phyloP scores from a whole-genome alignment of 164 flowering plant species.

The Paratinospora sagittata region DNA sequence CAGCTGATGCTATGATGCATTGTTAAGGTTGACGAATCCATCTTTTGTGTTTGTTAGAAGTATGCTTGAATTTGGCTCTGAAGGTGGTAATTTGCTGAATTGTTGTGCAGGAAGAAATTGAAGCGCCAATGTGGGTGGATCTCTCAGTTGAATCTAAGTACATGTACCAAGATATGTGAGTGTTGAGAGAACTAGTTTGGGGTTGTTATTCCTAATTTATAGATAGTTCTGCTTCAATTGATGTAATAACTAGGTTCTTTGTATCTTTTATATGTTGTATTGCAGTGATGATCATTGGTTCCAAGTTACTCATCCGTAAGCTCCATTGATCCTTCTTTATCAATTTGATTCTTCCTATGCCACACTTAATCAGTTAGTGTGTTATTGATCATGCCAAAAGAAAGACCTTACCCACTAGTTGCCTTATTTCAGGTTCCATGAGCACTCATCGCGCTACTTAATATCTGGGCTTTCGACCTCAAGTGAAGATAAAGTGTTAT shows the following conservation, averaged over 20 bases:
- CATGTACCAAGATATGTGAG: constrained; percentile 42
- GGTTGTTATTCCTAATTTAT: not conserved
- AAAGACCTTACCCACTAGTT: not conserved
- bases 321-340: constrained; percentile 1
- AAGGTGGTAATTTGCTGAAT: constrained; percentile 5
- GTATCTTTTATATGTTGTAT: constrained; percentile 5
- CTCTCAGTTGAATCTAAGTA: constrained; percentile 37
- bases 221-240: not conserved
- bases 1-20: not conserved
- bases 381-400: not conserved
- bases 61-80: constrained; percentile 7
- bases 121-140: constrained; percentile 85
- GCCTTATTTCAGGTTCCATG: constrained; percentile 53
- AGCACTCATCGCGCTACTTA: constrained; percentile 38
- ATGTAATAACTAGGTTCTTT: not conserved
- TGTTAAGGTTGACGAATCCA: not conserved
- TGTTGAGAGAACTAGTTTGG: constrained; percentile 6
- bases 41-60: not conserved
- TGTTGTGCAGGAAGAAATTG: constrained; percentile 60
- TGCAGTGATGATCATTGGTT: constrained; percentile 72
- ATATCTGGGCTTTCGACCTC: constrained; percentile 32
- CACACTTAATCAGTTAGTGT: not conserved
- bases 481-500: constrained; percentile 18
- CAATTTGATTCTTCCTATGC: not conserved
- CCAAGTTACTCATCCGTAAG: constrained; percentile 50